Evolutionary conservation across 495 filamentous ascomycete species (phyloP), one percentile per base, ranked within the genome.

Genomic region (Letharia lupina): DNA sequence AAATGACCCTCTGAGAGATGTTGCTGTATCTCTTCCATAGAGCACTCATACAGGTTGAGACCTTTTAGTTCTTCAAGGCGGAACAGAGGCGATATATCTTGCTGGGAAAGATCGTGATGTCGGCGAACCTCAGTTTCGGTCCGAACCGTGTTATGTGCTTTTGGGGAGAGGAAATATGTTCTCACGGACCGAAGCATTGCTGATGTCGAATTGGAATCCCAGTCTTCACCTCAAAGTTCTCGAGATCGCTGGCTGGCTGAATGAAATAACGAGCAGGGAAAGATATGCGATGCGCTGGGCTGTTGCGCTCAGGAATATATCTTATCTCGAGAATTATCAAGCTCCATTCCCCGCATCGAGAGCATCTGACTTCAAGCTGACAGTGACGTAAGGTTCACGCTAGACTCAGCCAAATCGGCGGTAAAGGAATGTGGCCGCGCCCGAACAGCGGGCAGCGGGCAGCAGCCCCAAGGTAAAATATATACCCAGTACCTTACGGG

Each of bases 11-110:
- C 41, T n/a, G 69, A 33, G 7, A 68, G 54, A 16, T 18, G 42
- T n/a, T 40, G 45, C 48, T 71, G 70, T 37, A 71, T 40, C 16
- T 68, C 40, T 37, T 70, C 35, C 40, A 71, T 28, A 18, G 69
- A 63, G 20, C 48, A 28, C 33, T 71, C 69, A 37, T 61, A 69
- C 4, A 71, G 16, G 2, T 69, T 52, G 0, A 69, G 20, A n/a
- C 44, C 56, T 3, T 67, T 66, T 16, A 69, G 58, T 20, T 2
- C 7, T 23, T 63, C 42, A 18, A 70, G 33, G 20, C 37, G 69
- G 23, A 68, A 68, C 11, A 28, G 18, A n/a, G 18, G 2, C 7
- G 64, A 57, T 31, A 65, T 28, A 16, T 40, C 31, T 10, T 63
- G 61, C 35, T 63, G 61, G 40, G 61, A 63, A 41, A 13, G 18